phyloP scores from a whole-genome alignment of 805 yeast species.

The Ogataea thermomethanolica region DNA sequence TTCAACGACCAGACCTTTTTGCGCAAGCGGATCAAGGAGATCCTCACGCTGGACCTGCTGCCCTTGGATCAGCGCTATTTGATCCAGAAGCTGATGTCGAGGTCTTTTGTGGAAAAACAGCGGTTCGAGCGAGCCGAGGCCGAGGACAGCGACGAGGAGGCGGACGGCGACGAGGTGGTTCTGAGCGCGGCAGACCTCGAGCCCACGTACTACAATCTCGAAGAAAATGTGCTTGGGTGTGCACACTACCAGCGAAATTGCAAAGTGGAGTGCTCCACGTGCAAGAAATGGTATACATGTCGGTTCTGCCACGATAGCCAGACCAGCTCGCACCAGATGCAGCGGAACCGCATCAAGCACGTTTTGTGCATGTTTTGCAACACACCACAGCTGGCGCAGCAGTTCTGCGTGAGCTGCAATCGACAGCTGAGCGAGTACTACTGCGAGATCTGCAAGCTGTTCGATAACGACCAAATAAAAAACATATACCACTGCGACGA shows the following conservation, averaged over 20 bases:
- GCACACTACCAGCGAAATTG: constrained; percentile 79
- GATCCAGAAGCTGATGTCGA: constrained; percentile 67
- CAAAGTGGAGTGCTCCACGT: constrained; percentile 75
- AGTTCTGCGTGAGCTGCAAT: constrained; percentile 67
- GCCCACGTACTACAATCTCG: constrained; percentile 46
- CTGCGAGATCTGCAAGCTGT: constrained; percentile 74
- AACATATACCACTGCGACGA: constrained; percentile 89
- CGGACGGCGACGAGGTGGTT: constrained; percentile 36
- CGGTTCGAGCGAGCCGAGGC: constrained; percentile 23
- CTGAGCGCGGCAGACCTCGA: constrained; percentile 45
- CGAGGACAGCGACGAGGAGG: constrained; percentile 16
- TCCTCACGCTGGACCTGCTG: constrained; percentile 38
- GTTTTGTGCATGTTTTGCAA: constrained; percentile 80
- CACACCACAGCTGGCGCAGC: constrained; percentile 69
- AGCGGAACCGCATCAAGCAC: constrained; percentile 56
- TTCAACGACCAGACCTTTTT: constrained; percentile 36
- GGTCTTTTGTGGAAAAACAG: constrained; percentile 52
- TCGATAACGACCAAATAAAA: constrained; percentile 74
- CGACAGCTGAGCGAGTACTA: constrained; percentile 68
- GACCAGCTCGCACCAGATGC: constrained; percentile 51
- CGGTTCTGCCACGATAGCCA: constrained; percentile 80
- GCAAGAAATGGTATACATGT: constrained; percentile 75
- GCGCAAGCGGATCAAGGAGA: constrained; percentile 47
- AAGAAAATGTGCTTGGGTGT: constrained; percentile 61
- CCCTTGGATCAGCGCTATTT: constrained; percentile 46